Percentiles rank a stretch among this genome's conserved stretches.
Evolutionary conservation across 2,329 filamentous ascomycete genomes (phyloP).

Genomic region (Cylindrodendrum hubeiense): DNA sequence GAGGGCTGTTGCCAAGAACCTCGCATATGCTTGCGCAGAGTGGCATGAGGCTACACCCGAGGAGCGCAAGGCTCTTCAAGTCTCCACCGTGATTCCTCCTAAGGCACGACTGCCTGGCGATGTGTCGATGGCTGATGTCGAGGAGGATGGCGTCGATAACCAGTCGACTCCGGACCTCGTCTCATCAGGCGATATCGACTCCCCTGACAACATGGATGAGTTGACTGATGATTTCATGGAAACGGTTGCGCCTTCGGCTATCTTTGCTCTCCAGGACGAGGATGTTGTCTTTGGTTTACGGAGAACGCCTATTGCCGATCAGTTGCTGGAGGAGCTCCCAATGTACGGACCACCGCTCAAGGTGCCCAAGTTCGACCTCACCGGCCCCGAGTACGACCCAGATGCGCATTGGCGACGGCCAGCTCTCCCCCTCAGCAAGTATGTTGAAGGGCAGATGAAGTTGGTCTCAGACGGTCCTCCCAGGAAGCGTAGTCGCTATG

Average conservation of each 20-base stretch:
- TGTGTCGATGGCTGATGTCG: constrained; percentile 51
- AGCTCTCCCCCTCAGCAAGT: constrained; percentile 89
- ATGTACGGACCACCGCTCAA: constrained; percentile 78
- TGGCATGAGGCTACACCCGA: constrained; percentile 78
- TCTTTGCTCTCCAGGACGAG: constrained; percentile 85
- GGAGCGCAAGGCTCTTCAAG: constrained; percentile 75
- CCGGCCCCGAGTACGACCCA: constrained; percentile 70
- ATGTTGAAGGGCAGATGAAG: constrained; percentile 83
- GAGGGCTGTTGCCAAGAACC: constrained; percentile 79
- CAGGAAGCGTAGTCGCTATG: constrained; percentile 84
- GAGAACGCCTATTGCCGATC: constrained; percentile 79
- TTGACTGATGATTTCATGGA: constrained; percentile 55
- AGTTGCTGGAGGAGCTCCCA: constrained; percentile 83
- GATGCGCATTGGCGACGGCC: constrained; percentile 81
- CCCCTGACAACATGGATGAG: constrained; percentile 59
- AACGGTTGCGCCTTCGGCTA: constrained; percentile 77
- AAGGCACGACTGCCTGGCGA: constrained; percentile 47
- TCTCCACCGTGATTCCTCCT: constrained; percentile 67
- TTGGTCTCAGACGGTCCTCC: constrained; percentile 75
- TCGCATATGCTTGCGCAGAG: constrained; percentile 86
- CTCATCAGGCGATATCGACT: constrained; percentile 72
- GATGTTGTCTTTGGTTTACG: constrained; percentile 85
- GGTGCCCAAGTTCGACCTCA: constrained; percentile 68
- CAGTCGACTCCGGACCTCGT: constrained; percentile 77
- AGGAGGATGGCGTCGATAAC: constrained; percentile 51